Base-by-base conservation (phyloP, 116 monocot species). In the Zostera marina region DNA sequence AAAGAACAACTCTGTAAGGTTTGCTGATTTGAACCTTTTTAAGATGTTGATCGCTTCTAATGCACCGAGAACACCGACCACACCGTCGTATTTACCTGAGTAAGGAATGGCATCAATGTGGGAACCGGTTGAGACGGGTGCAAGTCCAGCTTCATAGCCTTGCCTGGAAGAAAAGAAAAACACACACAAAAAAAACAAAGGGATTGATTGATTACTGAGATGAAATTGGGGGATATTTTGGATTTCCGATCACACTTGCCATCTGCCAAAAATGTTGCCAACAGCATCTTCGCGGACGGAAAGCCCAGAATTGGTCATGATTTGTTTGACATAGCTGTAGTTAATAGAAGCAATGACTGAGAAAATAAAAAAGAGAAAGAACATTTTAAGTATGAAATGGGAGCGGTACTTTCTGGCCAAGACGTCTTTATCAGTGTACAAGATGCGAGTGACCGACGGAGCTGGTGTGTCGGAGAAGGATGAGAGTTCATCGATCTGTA, bases 61-160 rank as follows among this genome's bases (percentile, higher is more conserved):
- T 60, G 98, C 98, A 62, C 98, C 98, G 66, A 98, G 79, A 61
- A 98, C 98, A 62, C 98, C 98, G 58, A 90, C 86, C 2, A 98
- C 90, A 16, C 98, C 98, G 73, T 98, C 98, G 73, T 86, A 98
- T 73, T 86, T 98, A 63, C 98, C 98, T 38, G 98, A 98, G 69
- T 70, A 86, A 53, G 98, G 98, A 66, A 98, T 98, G 12, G 98
- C 98, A 74, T 98, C 98, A 41, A 86, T 79, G 55, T 98, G 98
- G 54, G 98, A 98, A 41, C 98, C 98, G 51, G 90, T 90, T 15
- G 85, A 82, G 59, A 98, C 98, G 17, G 98, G 82, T 41, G 70
- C 44, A 56, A 86, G 81, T 11, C 62, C 78, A 47, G 65, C 44
- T 68, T 98, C 79, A 70, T 53, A 53, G 42, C 98, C 98, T 60